phyloP scores from a whole-genome alignment of 1,284 basidiomycete genomes.

The Cutaneotrichosporon sp. region DNA sequence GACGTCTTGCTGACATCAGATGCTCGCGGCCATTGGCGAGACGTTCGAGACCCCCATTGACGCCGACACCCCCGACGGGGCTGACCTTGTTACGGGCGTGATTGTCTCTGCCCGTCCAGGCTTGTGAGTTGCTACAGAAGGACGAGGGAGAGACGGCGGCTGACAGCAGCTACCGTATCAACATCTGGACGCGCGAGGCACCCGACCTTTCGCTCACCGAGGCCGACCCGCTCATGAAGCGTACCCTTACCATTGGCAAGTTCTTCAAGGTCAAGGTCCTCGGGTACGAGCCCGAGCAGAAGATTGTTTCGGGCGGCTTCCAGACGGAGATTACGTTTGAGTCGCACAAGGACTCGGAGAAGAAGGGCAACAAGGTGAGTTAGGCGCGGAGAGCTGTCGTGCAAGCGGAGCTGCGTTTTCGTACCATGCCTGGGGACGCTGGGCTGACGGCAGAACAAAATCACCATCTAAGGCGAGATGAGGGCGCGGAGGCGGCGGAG shows the following conservation, averaged over 20 bases:
- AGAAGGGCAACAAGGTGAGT: slow-evolving; percentile 67
- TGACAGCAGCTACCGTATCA: slow-evolving; percentile 66
- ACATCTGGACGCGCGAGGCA: slow-evolving; percentile 90
- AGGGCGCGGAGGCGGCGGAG: no score
- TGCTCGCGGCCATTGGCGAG: slow-evolving; percentile 94
- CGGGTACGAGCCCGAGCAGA: slow-evolving; percentile 68
- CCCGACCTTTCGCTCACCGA: slow-evolving; percentile 51
- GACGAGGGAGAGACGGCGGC: neutral
- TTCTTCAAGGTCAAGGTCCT: slow-evolving; percentile 90
- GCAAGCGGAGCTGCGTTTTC: no score
- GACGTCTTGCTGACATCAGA: slow-evolving; percentile 52
- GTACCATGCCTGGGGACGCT: neutral
- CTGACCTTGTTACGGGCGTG: slow-evolving; percentile 81
- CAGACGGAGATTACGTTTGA: slow-evolving; percentile 91
- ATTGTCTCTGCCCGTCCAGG: slow-evolving; percentile 90
- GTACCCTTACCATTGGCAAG: slow-evolving; percentile 67
- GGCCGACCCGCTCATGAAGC: slow-evolving; percentile 54
- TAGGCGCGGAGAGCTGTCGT: no score
- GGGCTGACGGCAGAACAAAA: slow-evolving; percentile 2
- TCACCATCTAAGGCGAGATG: neutral
- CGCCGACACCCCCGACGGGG: slow-evolving; percentile 46
- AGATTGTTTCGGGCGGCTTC: slow-evolving; percentile 61
- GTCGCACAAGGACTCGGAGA: slow-evolving; percentile 91
- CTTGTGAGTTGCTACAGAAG: slow-evolving; percentile 54
- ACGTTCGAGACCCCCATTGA: slow-evolving; percentile 75